A percentile compares a stretch with the other conserved stretches of the same genome.
phyloP scores from a whole-genome alignment of 2,329 filamentous ascomycete genomes.

The Neopestalotiopsis sp. region DNA sequence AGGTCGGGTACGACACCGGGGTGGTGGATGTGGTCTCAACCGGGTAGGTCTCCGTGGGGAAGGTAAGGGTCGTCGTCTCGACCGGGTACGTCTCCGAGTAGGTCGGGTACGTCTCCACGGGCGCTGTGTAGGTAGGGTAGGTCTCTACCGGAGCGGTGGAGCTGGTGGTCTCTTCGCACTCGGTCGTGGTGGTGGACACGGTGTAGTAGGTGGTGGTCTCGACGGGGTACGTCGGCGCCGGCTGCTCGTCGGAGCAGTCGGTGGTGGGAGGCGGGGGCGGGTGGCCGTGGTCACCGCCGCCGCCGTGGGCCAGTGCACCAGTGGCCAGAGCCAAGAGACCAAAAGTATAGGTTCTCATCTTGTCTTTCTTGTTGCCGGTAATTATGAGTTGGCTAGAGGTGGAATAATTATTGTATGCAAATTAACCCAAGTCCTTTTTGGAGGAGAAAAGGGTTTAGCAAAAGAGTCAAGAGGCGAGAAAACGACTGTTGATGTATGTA shows the following conservation, averaged over 20 bases:
- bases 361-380: background rate
- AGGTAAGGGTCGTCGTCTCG: background rate
- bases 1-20: background rate
- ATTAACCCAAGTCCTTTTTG: background rate
- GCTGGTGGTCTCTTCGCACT: background rate
- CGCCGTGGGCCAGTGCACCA: constrained; percentile 9
- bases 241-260: constrained; percentile 5
- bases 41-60: background rate
- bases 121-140: background rate
- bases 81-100: background rate
- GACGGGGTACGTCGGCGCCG: background rate
- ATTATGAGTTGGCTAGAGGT: background rate
- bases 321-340: constrained; percentile 17
- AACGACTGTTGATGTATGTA: constrained; percentile 12
- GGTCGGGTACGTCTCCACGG: background rate
- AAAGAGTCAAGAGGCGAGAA: background rate
- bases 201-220: constrained; percentile 10
- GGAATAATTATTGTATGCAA: background rate
- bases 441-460: background rate
- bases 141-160: constrained; percentile 10
- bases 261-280: background rate
- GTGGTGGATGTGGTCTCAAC: background rate
- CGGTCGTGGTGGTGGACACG: background rate
- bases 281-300: background rate
- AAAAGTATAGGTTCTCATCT: constrained; percentile 15